phyloP scores from a whole-genome alignment of 441 rosid species.

The Gossypium schwendimanii region DNA sequence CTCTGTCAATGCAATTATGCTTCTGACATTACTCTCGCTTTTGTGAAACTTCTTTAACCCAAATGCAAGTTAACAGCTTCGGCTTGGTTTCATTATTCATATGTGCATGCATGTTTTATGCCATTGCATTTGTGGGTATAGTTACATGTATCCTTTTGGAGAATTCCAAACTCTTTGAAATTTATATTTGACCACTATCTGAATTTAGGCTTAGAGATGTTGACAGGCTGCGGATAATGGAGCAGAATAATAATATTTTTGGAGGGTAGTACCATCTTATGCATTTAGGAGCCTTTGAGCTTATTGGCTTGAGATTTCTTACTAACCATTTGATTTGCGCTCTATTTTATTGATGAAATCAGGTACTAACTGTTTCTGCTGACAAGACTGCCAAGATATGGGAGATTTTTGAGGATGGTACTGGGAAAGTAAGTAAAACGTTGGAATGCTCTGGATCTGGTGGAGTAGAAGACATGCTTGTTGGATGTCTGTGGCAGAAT shows the following conservation, averaged over 20 bases:
- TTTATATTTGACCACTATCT: neutral
- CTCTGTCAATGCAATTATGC: neutral
- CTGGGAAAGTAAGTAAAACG: constrained; percentile 30
- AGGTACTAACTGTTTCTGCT: constrained; percentile 42
- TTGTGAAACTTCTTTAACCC: neutral
- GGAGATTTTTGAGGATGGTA: constrained; percentile 41
- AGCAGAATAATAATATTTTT: neutral
- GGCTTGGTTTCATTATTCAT: neutral
- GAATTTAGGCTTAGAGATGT: neutral
- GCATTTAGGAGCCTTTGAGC: neutral
- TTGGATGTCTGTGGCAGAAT: constrained; percentile 44
- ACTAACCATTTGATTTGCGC: neutral
- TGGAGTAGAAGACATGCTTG: constrained; percentile 40
- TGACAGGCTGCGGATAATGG: neutral
- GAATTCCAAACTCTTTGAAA: neutral
- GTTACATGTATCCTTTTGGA: neutral
- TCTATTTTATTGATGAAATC: neutral
- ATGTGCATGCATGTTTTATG: neutral
- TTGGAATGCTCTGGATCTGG: constrained; percentile 25
- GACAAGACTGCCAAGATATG: constrained; percentile 47
- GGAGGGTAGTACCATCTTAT: neutral
- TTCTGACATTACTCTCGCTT: neutral
- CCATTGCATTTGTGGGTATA: neutral
- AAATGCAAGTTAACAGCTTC: neutral
- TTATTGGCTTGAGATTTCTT: neutral